phyloP scores from a whole-genome alignment of 345 rosid genomes.

The Camelina laxa region DNA sequence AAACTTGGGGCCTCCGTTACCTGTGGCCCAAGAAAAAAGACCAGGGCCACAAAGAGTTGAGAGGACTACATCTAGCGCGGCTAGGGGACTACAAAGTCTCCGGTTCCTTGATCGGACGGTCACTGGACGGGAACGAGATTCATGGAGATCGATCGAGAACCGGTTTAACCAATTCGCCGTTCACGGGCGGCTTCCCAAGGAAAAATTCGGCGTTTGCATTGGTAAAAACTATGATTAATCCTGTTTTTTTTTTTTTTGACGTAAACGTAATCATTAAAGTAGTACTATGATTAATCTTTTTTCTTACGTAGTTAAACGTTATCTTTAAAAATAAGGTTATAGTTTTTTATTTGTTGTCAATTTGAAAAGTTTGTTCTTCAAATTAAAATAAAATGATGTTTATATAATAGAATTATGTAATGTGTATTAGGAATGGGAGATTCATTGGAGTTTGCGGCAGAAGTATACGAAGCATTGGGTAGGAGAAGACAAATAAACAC shows the following conservation, averaged over 20 bases:
- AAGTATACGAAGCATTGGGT: conserved; percentile 72
- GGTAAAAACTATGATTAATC: conserved; percentile 46
- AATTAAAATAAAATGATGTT: neutral
- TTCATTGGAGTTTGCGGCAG: conserved; percentile 74
- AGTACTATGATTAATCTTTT: neutral
- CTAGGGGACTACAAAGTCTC: conserved; percentile 76
- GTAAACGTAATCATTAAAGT: neutral
- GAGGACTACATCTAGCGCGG: conserved; percentile 64
- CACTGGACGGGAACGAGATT: conserved; percentile 74
- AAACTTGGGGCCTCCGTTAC: conserved; percentile 22
- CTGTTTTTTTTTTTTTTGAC: neutral
- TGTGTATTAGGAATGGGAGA: conserved; percentile 75
- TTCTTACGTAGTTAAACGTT: neutral
- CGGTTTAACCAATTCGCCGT: conserved; percentile 67
- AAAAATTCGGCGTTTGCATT: conserved; percentile 77
- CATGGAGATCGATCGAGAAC: conserved; percentile 78
- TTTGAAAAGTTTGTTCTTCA: neutral
- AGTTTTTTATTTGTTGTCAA: neutral
- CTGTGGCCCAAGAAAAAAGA: conserved; percentile 6
- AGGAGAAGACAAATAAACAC: conserved; percentile 61
- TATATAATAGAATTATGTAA: neutral
- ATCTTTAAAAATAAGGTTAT: neutral
- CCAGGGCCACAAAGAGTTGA: conserved; percentile 39
- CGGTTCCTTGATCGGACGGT: conserved; percentile 76
- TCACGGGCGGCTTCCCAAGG: conserved; percentile 59